These are phyloP conservation scores for Malus domestica DNA, from an alignment of 306 rosid species.

Conservation along the genomic window ASM211411v1 NC_041801.1:9751501-9752000, in stretches of 20 bases:
- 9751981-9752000: slow-evolving; percentile 79
- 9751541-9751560: slow-evolving; percentile 54
- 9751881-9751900: slow-evolving; percentile 29
- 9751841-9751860: slow-evolving; percentile 84
- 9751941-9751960: slow-evolving; percentile 35
- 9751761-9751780: slow-evolving; percentile 45
- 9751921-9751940: slow-evolving; percentile 32
- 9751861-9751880: slow-evolving; percentile 42
- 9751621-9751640: slow-evolving; percentile 16
- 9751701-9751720: slow-evolving; percentile 9
- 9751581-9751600: slow-evolving; percentile 11
- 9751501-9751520: slow-evolving; percentile 15
- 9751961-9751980: slow-evolving; percentile 70
- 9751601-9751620: slow-evolving; percentile 21
- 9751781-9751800: slow-evolving; percentile 69
- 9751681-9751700: slow-evolving; percentile 31
- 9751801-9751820: slow-evolving; percentile 93
- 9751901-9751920: slow-evolving; percentile 27
- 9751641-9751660: slow-evolving; percentile 25
- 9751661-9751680: slow-evolving; percentile 24
- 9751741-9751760: slow-evolving; percentile 34
- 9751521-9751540: slow-evolving; percentile 23
- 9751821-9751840: slow-evolving; percentile 89
- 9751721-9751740: slow-evolving; percentile 11
- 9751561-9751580: slow-evolving; percentile 33